Conservation (phyloP, 495 filamentous ascomycete genomes). For the Sordaria brevicollis region DNA sequence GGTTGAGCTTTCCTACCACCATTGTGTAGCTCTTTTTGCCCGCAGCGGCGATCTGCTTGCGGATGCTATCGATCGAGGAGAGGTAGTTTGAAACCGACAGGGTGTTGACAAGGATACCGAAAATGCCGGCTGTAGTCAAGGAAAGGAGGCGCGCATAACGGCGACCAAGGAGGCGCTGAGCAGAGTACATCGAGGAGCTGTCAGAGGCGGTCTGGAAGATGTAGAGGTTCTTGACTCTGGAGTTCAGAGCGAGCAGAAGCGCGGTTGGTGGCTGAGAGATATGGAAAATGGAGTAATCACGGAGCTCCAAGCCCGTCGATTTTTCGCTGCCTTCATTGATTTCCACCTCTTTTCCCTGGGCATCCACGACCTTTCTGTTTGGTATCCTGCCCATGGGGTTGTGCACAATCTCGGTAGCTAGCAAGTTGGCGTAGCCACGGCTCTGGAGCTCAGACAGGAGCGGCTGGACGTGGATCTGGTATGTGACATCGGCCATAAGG, state of each 20-base stretch:
- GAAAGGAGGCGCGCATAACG: slow-evolving; percentile 79
- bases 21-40: slow-evolving; percentile 94
- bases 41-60: slow-evolving; percentile 54
- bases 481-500: slow-evolving; percentile 85
- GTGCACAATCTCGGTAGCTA: slow-evolving; percentile 61
- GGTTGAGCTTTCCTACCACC: slow-evolving; percentile 92
- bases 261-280: slow-evolving; percentile 76
- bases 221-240: slow-evolving; percentile 65
- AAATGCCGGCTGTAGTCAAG: slow-evolving; percentile 70
- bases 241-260: slow-evolving; percentile 77
- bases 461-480: slow-evolving; percentile 53
- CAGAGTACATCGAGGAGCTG: slow-evolving; percentile 36
- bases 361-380: slow-evolving; percentile 52
- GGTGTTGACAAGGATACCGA: slow-evolving; percentile 92
- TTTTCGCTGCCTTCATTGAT: slow-evolving; percentile 1
- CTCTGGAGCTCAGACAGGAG: slow-evolving; percentile 39
- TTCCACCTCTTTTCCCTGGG: background rate
- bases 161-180: slow-evolving; percentile 52
- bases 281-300: slow-evolving; percentile 76
- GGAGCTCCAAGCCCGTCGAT: slow-evolving; percentile 36
- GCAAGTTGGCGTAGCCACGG: slow-evolving; percentile 60
- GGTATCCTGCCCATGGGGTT: slow-evolving; percentile 73
- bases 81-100: slow-evolving; percentile 86
- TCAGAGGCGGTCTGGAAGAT: slow-evolving; percentile 54
- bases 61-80: slow-evolving; percentile 61